Base-by-base conservation (phyloP, 352 stramenopile species). In the Pythium periplocum region DNA sequence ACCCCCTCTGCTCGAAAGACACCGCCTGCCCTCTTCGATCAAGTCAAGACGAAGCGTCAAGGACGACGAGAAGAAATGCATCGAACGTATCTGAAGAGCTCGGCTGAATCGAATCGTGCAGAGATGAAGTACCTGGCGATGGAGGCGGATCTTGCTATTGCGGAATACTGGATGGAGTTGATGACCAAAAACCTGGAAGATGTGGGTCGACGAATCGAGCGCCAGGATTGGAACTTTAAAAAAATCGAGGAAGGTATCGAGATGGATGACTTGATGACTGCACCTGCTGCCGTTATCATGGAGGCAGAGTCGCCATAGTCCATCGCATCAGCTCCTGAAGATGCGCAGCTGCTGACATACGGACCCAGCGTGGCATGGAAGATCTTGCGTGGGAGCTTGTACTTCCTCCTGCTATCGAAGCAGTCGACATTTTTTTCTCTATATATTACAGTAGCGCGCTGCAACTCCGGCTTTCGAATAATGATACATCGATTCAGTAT, bases 161-260 rank as follows among this genome's bases (percentile, higher is more conserved):
- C 82, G 32, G 82, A 92, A 53, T 83, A 76, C 45, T 92, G 79
- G 78, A 59, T 92, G 9, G 58, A 69, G 12, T 63, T 82, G 36
- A 58, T 78, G 32, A 75, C 75, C 9, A 83, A 83, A 51, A 83
- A 74, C 38, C 63, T 90, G 30, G 76, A 84, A 37, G 79, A 89
- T 51, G 82, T 90, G 12, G 82, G 82, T 33, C 77, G 80, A 42
- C 75, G 82, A 54, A 92, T 87, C 12, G 80, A 92, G 46, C 54
- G 81, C 6, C 80, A 89, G 45, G 82, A 92, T 50, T 92, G 82
- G 82, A 83, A 85, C 51, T 85, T 86, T 32, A 77, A 86, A 52
- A 83, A 82, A 54, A 72, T 80, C 8, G 65, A 58, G 33, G 67
- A 73, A 37, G 59, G 45, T 11, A 49, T 55, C 26, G 41, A 54